Evolutionary conservation across 1,284 basidiomycete genomes (phyloP), one percentile per base, ranked within the genome.

Genomic region (Trametes versicolor): DNA sequence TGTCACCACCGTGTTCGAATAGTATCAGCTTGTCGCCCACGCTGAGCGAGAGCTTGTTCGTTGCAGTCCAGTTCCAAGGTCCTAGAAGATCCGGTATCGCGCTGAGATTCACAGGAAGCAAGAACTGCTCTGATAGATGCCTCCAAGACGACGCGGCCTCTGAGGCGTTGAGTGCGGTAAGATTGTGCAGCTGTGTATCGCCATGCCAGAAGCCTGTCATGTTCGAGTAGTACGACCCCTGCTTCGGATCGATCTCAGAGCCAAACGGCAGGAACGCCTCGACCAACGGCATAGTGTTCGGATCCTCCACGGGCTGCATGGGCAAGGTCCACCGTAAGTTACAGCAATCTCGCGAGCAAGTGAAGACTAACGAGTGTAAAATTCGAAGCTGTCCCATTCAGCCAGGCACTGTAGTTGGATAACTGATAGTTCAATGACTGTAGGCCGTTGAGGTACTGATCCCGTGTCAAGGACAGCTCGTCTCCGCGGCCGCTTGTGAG

Each of bases 181-280:
- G 85, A 71, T 94, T 94, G 72, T 87, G 81, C 69, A 87, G 85
- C 37, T 80, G 78, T 19, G 86, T 75, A 48, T 86, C 79, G 7
- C 90, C 91, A 63, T 88, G 87, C 68, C 92, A 83, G 73, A 91
- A 93, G 17, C 91, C 93, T 17, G 92, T 93, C 54, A 91, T 81
- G 72, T 94, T 94, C 5, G 81, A 77, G 72, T 90, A 92, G 74
- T 93, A 94, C 0, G 91, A 90, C 12, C 80, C 79, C 29, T 71
- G 63, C 15, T 71, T 62, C 1, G 85, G 82, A 70, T 87, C 82
- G 5, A 89, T 74, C 54, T 75, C 72, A 19, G 74, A 76, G 8
- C 84, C 85, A 60, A 82, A 77, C 0, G 83, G 75, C 53, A 87
- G 70, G 64, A 91, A 83, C 15, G 78, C 76, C 25, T 85, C 77